A percentile compares a stretch with the other conserved stretches of the same genome.
Conservation (phyloP, 176 grass and related monocot species). For the Paspalum vaginatum region DNA sequence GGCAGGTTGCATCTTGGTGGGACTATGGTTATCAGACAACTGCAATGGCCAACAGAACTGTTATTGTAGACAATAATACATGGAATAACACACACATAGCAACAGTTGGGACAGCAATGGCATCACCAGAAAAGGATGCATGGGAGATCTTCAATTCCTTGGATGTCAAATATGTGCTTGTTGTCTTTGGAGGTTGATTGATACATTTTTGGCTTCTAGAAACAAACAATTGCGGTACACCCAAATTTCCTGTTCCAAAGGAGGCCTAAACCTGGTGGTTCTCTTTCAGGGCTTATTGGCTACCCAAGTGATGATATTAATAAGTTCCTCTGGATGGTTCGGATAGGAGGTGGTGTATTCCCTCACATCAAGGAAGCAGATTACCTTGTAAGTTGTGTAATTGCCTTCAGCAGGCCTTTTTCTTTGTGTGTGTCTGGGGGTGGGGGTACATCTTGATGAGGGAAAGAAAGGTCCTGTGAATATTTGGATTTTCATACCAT, state of each 20-base stretch:
- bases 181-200: conserved; percentile 95
- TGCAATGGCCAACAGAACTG: conserved; percentile 98
- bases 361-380: conserved; percentile 99
- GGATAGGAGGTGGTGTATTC: conserved; percentile 97
- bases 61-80: conserved; percentile 99
- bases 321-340: conserved; percentile 99
- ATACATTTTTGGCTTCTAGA: conserved; percentile 16
- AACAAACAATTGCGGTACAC: conserved; percentile 14
- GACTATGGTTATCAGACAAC: conserved; percentile 99
- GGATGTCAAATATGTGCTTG: conserved; percentile 99
- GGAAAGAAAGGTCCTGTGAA: too few relatives aligned
- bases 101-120: conserved; percentile 98
- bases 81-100: conserved; percentile 99
- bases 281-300: conserved; percentile 91
- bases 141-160: conserved; percentile 98
- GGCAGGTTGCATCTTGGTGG: conserved; percentile 98
- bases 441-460: too few relatives aligned
- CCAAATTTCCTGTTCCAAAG: too few relatives aligned
- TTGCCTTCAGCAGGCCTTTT: not conserved
- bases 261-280: conserved; percentile 38
- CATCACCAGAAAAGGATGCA: conserved; percentile 95
- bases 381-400: conserved; percentile 85
- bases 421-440: too few relatives aligned
- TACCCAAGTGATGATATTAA: conserved; percentile 99
- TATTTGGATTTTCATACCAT: not conserved